phyloP scores from a whole-genome alignment of 345 rosid genomes.

The Populus tremula region DNA sequence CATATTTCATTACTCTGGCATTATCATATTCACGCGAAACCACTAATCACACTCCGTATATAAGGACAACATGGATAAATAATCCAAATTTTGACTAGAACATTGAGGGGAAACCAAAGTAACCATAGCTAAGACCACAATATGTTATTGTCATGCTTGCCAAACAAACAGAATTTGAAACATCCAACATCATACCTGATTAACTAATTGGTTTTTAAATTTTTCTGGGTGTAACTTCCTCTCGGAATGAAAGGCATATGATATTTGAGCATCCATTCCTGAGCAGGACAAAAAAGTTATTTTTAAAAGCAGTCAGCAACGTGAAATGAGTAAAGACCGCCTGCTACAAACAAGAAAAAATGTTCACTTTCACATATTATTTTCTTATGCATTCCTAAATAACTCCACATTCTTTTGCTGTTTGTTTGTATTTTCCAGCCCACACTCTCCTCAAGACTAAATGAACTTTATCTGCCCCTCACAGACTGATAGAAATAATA shows the following conservation, averaged over 20 bases:
- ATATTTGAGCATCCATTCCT: constrained; percentile 84
- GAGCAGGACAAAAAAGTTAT: constrained; percentile 11
- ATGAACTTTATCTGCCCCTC: neutral
- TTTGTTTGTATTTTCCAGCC: neutral
- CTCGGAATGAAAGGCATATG: constrained; percentile 70
- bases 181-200: constrained; percentile 45
- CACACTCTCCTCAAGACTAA: neutral
- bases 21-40: neutral
- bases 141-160: neutral
- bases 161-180: neutral
- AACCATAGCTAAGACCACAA: neutral
- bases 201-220: constrained; percentile 58
- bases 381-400: neutral
- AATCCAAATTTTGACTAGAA: neutral
- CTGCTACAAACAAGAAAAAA: neutral
- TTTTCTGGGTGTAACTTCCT: constrained; percentile 64
- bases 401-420: no score
- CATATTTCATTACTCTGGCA: neutral
- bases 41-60: neutral
- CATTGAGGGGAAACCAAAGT: neutral
- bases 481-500: neutral
- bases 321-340: neutral
- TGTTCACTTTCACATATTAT: neutral
- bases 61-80: neutral
- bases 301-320: neutral